These are phyloP conservation scores for Verruconis gallopava DNA, from an alignment of 2,329 filamentous ascomycete genomes.

Conservation along the genomic window DNA sequence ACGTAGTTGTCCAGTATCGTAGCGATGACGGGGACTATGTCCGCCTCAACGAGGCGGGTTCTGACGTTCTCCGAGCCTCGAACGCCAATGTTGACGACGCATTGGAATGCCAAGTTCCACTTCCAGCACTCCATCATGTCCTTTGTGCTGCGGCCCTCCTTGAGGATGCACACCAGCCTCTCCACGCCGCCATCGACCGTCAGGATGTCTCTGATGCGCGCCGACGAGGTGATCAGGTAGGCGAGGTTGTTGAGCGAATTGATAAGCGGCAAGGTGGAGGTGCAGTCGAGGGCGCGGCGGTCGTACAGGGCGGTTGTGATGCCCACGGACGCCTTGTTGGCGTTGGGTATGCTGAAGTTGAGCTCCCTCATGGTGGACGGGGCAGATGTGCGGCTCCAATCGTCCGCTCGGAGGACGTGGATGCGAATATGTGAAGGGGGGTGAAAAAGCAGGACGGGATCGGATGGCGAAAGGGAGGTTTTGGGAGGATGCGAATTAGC, in stretches of 20 bases:
- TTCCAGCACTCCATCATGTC: slow-evolving; percentile 99
- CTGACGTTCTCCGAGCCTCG: slow-evolving; percentile 87
- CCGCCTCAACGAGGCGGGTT: slow-evolving; percentile 90
- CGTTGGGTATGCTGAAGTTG: slow-evolving; percentile 98
- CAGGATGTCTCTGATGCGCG: slow-evolving; percentile 91
- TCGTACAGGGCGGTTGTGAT: slow-evolving; percentile 98
- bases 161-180: slow-evolving; percentile 90
- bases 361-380: slow-evolving; percentile 83
- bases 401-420: not conserved
- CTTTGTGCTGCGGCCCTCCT: slow-evolving; percentile 81
- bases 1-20: slow-evolving; percentile 98
- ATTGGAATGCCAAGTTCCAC: slow-evolving; percentile 98
- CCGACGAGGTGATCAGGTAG: slow-evolving; percentile 94
- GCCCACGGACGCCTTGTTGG: slow-evolving; percentile 97
- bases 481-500: too few relatives aligned
- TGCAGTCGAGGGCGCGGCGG: slow-evolving; percentile 92
- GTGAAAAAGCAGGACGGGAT: too few relatives aligned
- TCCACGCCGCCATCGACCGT: slow-evolving; percentile 98
- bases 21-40: slow-evolving; percentile 98
- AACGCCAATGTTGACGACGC: slow-evolving; percentile 96
- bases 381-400: slow-evolving; percentile 2
- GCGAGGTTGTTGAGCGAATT: slow-evolving; percentile 98
- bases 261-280: slow-evolving; percentile 91
- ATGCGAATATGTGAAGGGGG: slow-evolving; percentile 3
- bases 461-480: too few relatives aligned